Evolutionary conservation across 164 flowering plant genomes (phyloP).

Genomic region (Chloranthus sessilifolius): DNA sequence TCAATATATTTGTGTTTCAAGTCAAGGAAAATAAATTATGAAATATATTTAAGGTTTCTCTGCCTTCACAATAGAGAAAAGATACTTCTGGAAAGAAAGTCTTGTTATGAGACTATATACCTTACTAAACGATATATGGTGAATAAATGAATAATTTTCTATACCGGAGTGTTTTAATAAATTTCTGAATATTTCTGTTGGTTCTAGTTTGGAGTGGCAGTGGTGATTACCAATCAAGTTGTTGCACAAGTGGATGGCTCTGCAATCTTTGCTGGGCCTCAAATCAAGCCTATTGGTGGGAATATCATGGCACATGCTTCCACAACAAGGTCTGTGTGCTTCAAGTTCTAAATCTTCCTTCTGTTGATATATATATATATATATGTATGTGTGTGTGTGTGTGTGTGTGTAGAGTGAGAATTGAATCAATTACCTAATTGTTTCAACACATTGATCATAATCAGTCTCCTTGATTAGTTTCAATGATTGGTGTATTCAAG

Average conservation of each 20-base stretch:
- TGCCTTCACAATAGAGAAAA: too few relatives aligned
- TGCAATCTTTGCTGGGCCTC: conserved; percentile 92
- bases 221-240: conserved; percentile 97
- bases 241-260: conserved; percentile 98
- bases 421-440: too few relatives aligned
- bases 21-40: not conserved
- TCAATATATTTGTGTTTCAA: too few relatives aligned
- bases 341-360: conserved; percentile 3
- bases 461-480: not conserved
- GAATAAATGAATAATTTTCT: too few relatives aligned
- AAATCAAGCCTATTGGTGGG: conserved; percentile 93
- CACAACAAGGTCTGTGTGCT: conserved; percentile 69
- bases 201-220: conserved; percentile 87
- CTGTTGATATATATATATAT: not conserved
- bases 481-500: conserved; percentile 22
- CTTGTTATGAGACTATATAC: too few relatives aligned
- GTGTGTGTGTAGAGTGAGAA: too few relatives aligned
- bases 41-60: not conserved
- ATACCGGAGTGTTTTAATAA: too few relatives aligned
- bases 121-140: too few relatives aligned
- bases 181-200: conserved; percentile 2
- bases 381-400: too few relatives aligned
- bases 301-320: conserved; percentile 99
- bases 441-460: too few relatives aligned
- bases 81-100: too few relatives aligned